Conservation (phyloP, 768 basidiomycete species). For the Amanita fuliginea region DNA sequence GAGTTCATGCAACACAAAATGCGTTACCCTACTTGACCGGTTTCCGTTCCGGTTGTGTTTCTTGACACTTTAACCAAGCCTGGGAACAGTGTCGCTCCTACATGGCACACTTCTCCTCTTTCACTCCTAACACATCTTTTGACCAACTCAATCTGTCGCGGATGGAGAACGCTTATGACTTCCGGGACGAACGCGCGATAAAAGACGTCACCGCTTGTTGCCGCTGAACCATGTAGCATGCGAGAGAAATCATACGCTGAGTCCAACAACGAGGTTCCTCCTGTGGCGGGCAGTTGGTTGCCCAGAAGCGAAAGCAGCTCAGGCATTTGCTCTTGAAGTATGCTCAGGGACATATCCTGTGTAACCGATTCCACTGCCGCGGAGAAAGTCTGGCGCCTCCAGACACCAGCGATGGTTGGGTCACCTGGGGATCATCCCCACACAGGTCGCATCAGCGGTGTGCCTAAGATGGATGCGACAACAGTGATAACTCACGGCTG, state of each 20-base stretch:
- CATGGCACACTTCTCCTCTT: constrained; percentile 57
- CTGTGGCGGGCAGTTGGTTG: constrained; percentile 27
- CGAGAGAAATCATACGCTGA: constrained; percentile 73
- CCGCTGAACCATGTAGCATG: constrained; percentile 70
- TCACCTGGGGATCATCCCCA: constrained; percentile 42
- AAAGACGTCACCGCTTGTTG: constrained; percentile 59
- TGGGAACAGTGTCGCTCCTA: constrained; percentile 81
- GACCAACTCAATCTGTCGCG: constrained; percentile 74
- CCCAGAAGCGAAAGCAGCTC: constrained; percentile 45
- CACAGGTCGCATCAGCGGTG: background rate
- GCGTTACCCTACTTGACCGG: constrained; percentile 30
- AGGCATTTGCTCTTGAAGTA: constrained; percentile 66
- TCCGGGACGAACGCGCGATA: constrained; percentile 85
- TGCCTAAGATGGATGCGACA: background rate
- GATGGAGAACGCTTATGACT: constrained; percentile 60
- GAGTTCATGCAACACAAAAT: constrained; percentile 5
- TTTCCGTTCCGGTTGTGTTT: constrained; percentile 28
- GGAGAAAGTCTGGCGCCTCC: constrained; percentile 84
- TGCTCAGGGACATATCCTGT: constrained; percentile 53
- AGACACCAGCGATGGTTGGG: constrained; percentile 80
- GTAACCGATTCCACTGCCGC: constrained; percentile 75
- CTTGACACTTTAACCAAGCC: constrained; percentile 75
- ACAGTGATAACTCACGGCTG: constrained; percentile 44
- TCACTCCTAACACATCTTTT: constrained; percentile 75
- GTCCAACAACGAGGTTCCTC: constrained; percentile 51